phyloP scores from a whole-genome alignment of 1,139 yeast genomes.

The Candida glucosophila region DNA sequence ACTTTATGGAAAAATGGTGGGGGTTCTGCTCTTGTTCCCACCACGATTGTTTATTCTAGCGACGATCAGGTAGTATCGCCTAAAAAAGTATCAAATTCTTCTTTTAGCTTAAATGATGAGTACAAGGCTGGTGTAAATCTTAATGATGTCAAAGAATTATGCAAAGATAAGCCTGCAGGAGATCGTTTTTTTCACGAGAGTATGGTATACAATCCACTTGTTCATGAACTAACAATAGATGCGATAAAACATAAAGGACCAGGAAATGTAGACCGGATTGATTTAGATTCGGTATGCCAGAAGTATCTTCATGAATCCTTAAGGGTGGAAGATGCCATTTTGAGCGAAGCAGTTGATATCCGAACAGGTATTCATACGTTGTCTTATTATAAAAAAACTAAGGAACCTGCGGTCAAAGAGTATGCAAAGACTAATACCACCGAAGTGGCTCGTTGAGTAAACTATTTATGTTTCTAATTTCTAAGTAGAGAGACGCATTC shows the following conservation, averaged over 20 bases:
- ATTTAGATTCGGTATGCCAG: constrained; percentile 1
- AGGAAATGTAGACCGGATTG: neutral
- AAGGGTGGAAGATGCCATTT: constrained; percentile 1
- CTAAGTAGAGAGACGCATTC: no score
- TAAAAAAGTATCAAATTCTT: constrained; percentile 2
- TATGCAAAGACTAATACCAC: no score
- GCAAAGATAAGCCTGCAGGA: constrained; percentile 2
- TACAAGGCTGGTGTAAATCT: constrained; percentile 1
- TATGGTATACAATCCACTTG: constrained; percentile 2
- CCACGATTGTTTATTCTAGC: constrained; percentile 2
- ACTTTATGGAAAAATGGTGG: constrained; percentile 2
- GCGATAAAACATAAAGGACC: neutral
- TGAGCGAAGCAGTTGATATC: constrained; percentile 1
- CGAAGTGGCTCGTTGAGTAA: no score
- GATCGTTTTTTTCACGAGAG: constrained; percentile 3
- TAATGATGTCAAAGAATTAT: constrained; percentile 1
- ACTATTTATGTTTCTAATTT: no score
- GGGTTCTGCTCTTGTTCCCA: constrained; percentile 3
- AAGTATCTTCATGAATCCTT: constrained; percentile 2
- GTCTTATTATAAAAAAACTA: neutral
- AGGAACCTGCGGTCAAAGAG: neutral
- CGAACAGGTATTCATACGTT: neutral
- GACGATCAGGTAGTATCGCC: constrained; percentile 2
- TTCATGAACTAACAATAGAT: constrained; percentile 2
- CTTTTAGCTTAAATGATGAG: constrained; percentile 1